Conservation (phyloP, 116 monocot species). For the Papilionanthe hybrid region DNA sequence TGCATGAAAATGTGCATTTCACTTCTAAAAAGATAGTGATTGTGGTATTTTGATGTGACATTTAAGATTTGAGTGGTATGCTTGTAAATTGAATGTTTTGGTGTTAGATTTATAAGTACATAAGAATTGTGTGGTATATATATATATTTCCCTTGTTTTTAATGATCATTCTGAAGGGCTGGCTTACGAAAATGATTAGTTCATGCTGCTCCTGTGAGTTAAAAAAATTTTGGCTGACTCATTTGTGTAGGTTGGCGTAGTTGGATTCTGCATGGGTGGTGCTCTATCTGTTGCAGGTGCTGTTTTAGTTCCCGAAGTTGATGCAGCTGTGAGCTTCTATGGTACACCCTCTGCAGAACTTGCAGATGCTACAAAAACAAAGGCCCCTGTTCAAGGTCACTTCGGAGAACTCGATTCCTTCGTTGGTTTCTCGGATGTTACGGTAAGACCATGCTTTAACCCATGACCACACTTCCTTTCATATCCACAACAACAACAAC, state of each 20-base stretch:
- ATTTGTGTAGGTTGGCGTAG: slow-evolving; percentile 68
- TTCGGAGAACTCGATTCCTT: slow-evolving; percentile 85
- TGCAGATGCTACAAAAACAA: slow-evolving; percentile 68
- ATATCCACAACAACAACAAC: too few species aligned
- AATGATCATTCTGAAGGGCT: neutral
- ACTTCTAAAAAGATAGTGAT: too few species aligned
- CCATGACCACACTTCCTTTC: neutral
- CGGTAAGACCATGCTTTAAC: slow-evolving; percentile 40
- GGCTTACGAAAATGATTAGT: neutral
- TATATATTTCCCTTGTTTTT: too few species aligned
- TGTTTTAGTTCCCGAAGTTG: slow-evolving; percentile 80
- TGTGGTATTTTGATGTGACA: too few species aligned
- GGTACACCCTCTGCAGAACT: slow-evolving; percentile 73
- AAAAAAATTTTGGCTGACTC: neutral
- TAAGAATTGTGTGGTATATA: neutral
- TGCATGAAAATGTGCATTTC: too few species aligned
- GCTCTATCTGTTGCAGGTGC: slow-evolving; percentile 83
- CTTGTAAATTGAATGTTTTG: too few species aligned
- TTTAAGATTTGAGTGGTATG: too few species aligned
- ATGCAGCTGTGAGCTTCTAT: slow-evolving; percentile 93
- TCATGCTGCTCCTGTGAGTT: neutral
- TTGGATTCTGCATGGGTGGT: slow-evolving; percentile 97
- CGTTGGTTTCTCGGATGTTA: slow-evolving; percentile 86
- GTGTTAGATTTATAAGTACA: too few species aligned
- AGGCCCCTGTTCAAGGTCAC: slow-evolving; percentile 88